A percentile compares a stretch with the other conserved stretches of the same genome.
phyloP scores from a whole-genome alignment of 140 eudicot species.

The Flaveria floridana region DNA sequence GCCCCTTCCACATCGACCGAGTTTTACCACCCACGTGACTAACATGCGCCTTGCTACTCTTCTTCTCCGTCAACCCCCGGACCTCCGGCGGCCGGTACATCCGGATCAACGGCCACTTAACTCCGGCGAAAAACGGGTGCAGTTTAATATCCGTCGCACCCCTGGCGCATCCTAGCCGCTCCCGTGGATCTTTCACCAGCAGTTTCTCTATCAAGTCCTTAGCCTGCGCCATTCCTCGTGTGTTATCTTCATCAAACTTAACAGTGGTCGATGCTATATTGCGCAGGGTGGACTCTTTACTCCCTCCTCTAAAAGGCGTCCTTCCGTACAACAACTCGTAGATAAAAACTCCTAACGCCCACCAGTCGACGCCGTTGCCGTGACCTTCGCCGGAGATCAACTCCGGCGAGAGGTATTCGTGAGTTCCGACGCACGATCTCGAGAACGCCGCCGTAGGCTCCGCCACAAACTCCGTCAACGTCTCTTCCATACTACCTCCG shows the following conservation, averaged over 20 bases:
- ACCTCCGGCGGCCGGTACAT: slow-evolving; percentile 79
- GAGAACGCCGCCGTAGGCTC: slow-evolving; percentile 87
- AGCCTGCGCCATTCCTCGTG: slow-evolving; percentile 47
- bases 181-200: slow-evolving; percentile 62
- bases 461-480: slow-evolving; percentile 62
- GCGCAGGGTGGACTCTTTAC: slow-evolving; percentile 75
- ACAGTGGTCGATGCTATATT: slow-evolving; percentile 56
- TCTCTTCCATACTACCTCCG: slow-evolving; percentile 4
- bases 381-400: slow-evolving; percentile 66
- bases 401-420: slow-evolving; percentile 92
- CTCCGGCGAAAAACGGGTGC: slow-evolving; percentile 78
- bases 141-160: slow-evolving; percentile 94
- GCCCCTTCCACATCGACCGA: slow-evolving; percentile 63
- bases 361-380: slow-evolving; percentile 96
- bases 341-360: slow-evolving; percentile 87
- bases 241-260: slow-evolving; percentile 37
- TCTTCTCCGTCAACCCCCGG: slow-evolving; percentile 63
- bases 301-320: slow-evolving; percentile 79
- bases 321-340: slow-evolving; percentile 67
- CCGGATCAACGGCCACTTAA: slow-evolving; percentile 89
- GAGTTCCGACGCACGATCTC: slow-evolving; percentile 86
- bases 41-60: slow-evolving; percentile 45
- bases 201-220: slow-evolving; percentile 66
- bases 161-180: slow-evolving; percentile 69
- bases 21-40: slow-evolving; percentile 52